These are phyloP conservation scores for Jamesozyma gamospora DNA, from an alignment of 805 yeast species.

Conservation along the genomic window DNA sequence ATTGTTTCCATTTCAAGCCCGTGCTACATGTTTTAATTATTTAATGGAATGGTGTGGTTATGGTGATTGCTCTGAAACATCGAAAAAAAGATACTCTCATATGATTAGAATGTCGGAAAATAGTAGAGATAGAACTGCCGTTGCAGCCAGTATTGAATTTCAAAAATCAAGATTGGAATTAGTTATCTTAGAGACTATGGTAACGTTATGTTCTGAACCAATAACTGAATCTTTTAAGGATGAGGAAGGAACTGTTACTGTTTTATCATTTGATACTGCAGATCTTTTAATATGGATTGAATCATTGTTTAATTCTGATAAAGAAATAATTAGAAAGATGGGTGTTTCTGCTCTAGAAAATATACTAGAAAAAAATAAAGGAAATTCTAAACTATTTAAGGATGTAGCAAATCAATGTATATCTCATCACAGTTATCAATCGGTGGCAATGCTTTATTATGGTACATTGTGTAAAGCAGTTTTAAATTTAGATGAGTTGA, in stretches of 20 bases:
- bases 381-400: slow-evolving; percentile 39
- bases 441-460: slow-evolving; percentile 60
- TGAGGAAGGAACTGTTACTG: slow-evolving; percentile 27
- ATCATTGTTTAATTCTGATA: slow-evolving; percentile 50
- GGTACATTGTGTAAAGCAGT: slow-evolving; percentile 59
- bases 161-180: slow-evolving; percentile 61
- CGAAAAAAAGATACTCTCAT: slow-evolving; percentile 54
- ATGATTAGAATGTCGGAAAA: slow-evolving; percentile 40
- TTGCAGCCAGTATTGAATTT: slow-evolving; percentile 64
- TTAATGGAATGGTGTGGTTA: slow-evolving; percentile 93
- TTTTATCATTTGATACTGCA: slow-evolving; percentile 60
- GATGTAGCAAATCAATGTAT: slow-evolving; percentile 70
- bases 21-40: slow-evolving; percentile 71
- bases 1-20: slow-evolving; percentile 79
- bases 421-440: slow-evolving; percentile 38
- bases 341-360: slow-evolving; percentile 68
- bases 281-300: slow-evolving; percentile 75
- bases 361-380: slow-evolving; percentile 51
- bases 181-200: slow-evolving; percentile 76
- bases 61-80: slow-evolving; percentile 53
- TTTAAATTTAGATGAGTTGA: slow-evolving; percentile 38
- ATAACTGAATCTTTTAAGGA: slow-evolving; percentile 38
- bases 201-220: slow-evolving; percentile 67
- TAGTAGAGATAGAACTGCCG: slow-evolving; percentile 39
- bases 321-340: slow-evolving; percentile 45